Base-by-base conservation (phyloP, 2,329 filamentous ascomycete genomes). In the Aureobasidium sp. region DNA sequence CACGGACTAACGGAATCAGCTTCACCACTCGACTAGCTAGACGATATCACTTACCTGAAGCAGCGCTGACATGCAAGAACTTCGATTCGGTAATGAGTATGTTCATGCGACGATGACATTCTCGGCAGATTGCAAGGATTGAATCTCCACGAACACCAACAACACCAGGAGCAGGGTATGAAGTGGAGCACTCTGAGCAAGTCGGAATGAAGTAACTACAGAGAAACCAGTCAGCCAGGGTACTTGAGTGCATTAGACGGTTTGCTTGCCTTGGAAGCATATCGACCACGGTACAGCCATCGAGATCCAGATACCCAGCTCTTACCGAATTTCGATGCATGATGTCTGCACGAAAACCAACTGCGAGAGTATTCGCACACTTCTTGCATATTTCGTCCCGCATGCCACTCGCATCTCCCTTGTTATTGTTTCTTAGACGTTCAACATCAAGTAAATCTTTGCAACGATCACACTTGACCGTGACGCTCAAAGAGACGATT, bases 41-140 rank as follows among this genome's bases (percentile, higher is more conserved):
- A 32, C 14, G 29, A n/a, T 38, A 60, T 62, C 48, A 22, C 17
- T 11, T 63, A 72, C 71, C 68, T 64, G 71, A 62, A 56, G 71
- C 60, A 57, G 70, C 56, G 62, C 83, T 81, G 61, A 90, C 81
- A 59, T 82, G 76, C 27, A 91, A 76, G 68, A 94, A 90, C 64
- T 86, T 88, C 58, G 90, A 79, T 57, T 89, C 83, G 21, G 85
- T 85, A 41, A 93, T 80, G 65, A 83, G 84, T 70, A 93, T 88
- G 78, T 76, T 85, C 78, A 93, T 90, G 65, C 84, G 85, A 50
- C 77, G 75, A 72, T 93, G 88, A 66, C 88, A 94, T 62, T 85
- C 79, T 44, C 88, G 81, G 69, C 88, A 94, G 32, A 88, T 78
- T 55, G 88, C 86, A 62, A 82, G 83, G 19, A 81, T 79, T 16